Evolutionary conservation across 257 asterid genomes (phyloP), one percentile per base, ranked within the genome.

Genomic region (Linderniella brevidens): DNA sequence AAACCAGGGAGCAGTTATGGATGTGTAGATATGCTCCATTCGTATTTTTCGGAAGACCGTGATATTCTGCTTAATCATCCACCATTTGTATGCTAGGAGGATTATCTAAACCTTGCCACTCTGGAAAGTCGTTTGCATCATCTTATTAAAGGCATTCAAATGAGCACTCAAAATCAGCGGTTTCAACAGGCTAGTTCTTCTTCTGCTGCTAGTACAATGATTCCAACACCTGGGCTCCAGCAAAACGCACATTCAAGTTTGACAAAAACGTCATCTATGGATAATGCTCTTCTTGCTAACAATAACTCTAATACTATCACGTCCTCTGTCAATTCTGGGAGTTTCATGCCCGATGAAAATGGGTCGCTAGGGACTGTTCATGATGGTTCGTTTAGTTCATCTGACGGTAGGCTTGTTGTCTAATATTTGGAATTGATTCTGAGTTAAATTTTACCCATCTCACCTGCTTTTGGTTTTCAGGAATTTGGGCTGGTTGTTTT

Each of bases 191-290:
- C 68, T 49, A 85, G 60, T 79, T 63, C 94, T 17, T 81, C 96
- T 47, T 60, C 83, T 53, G 68, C 96, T 47, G 52, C 74, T 65
- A 86, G 99, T 59, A 70, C 96, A 38, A 90, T 90, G 99, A 90
- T 90, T 53, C 99, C 99, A 56, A 82, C 99, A 35, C 96, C 99
- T 59, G 96, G 99, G 49, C 60, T 86, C 78, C 76, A 79, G 48
- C 99, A 76, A 70, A 67, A 66, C 61, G 93, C 77, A 54, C 32
- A 25, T 25, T 53, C 92, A 19, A 69, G 59, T 65, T 50, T 65
- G 45, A 64, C 61, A 50, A 83, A 76, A 54, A 55, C 74, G 44
- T 67, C 75, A 14, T 64, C 80, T 19, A 59, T 75, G 41, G 85
- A 81, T 68, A 77, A 69, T 65, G 59, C 80, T 46, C 43, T 58